Evolutionary conservation across 1,139 yeast genomes (phyloP), one percentile per base, ranked within the genome.

Genomic region (Saccharomyces hybrid): DNA sequence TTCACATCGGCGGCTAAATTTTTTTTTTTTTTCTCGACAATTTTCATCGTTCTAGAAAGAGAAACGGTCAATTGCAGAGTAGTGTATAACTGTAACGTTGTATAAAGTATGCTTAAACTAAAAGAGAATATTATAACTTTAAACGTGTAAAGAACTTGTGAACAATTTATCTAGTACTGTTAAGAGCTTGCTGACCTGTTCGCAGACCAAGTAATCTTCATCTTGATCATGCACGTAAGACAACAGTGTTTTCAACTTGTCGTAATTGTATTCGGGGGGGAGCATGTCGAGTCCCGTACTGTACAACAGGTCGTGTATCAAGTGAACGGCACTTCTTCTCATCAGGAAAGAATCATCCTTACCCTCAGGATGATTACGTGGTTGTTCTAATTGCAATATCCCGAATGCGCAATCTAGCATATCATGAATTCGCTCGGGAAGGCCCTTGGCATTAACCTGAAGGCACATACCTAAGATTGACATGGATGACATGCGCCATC

Each of bases 401-500:
- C 96, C 96, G 48, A 88, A 67, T 0, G 88, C 82, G 64, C 95
- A 83, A 65, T 89, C 97, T 48, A 88, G 69, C 7, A 84, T 78
- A 56, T 84, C 86, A 1, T 70, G 70, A 28, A 89, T 69, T 53
- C 74, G 70, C 1, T 69, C 68, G 0, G 75, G 27, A 2, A 88
- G 65, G 0, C 86, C 88, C 2, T 74, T 59, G 0, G 89, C 84
- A 61, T 83, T 82, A 2, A 74, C 74, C 57, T 80, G 81, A 63
- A 90, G 80, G 34, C 86, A 74, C 5, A 78, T 71, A 23, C 97
- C 96, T 20, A 91, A 70, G 14, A 93, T 69, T 0, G 97, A 88
- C 82, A 90, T 78, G 0, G 96, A 82, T 0, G 97, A 90, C 86
- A 89, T 85, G 60, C 97, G 75, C 47, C 89, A 63, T 48, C 84